These are phyloP conservation scores for Wallacemonas collosoma DNA, from an alignment of 208 protist genomes.

Conservation along the genomic window DNA sequence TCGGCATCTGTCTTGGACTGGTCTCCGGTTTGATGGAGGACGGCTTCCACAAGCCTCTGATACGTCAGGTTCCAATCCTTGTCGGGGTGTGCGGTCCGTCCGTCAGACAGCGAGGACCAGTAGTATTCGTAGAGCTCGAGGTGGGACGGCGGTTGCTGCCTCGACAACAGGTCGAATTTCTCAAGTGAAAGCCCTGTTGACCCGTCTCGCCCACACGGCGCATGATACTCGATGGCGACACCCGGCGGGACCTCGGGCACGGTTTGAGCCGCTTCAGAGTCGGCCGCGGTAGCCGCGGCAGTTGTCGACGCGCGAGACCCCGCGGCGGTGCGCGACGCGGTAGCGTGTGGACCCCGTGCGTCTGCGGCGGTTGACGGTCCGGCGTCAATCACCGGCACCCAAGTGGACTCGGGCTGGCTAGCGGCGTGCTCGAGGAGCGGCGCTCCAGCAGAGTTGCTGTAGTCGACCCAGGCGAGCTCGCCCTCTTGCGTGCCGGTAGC, in stretches of 20 bases:
- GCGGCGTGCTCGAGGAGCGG: background rate
- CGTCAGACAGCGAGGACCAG: conserved; percentile 24
- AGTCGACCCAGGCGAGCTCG: conserved; percentile 44
- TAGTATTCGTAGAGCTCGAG: conserved; percentile 41
- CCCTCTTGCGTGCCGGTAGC: conserved; percentile 45
- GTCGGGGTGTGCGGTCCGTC: background rate
- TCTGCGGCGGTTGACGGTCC: background rate
- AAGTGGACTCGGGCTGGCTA: background rate
- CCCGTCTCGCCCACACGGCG: conserved; percentile 1
- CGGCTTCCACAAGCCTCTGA: conserved; percentile 37
- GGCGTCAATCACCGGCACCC: conserved; percentile 1
- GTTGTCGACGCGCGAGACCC: too few species aligned
- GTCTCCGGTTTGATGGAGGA: background rate
- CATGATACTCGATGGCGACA: conserved; percentile 2
- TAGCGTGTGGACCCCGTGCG: background rate
- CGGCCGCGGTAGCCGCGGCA: background rate
- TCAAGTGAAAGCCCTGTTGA: conserved; percentile 1
- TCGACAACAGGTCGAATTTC: background rate
- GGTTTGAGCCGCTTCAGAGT: background rate
- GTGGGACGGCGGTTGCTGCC: conserved; percentile 18
- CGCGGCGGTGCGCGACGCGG: background rate
- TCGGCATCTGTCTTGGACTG: background rate
- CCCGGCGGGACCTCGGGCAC: background rate
- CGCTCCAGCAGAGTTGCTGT: background rate
- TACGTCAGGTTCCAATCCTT: conserved; percentile 58